Percentiles rank a stretch among this genome's conserved stretches.
Evolutionary conservation across 1,284 basidiomycete species (phyloP).

Genomic region (Ganoderma sp.): DNA sequence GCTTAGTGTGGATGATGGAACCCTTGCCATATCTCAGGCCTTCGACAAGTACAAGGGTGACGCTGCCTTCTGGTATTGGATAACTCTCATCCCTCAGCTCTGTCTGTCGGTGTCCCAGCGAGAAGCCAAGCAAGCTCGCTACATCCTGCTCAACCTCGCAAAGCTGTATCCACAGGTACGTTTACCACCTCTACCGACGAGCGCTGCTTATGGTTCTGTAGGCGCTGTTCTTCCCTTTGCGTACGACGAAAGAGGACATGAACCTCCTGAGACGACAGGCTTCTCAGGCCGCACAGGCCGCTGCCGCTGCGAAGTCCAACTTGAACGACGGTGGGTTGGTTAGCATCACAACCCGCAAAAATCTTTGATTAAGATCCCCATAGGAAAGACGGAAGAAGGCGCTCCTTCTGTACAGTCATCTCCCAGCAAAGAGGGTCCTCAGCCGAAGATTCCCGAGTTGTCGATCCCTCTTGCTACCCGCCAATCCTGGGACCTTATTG

Average conservation of each 20-base stretch:
- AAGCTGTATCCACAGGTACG: constrained; percentile 92
- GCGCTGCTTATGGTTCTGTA: constrained; percentile 42
- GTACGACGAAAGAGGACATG: constrained; percentile 93
- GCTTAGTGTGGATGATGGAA: constrained; percentile 90
- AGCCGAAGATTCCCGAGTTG: constrained; percentile 27
- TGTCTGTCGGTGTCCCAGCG: constrained; percentile 88
- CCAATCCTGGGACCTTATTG: constrained; percentile 90
- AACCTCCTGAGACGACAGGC: constrained; percentile 54
- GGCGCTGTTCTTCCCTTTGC: constrained; percentile 95
- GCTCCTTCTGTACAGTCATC: constrained; percentile 9
- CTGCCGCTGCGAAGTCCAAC: constrained; percentile 36
- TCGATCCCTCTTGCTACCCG: constrained; percentile 50
- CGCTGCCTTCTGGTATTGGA: constrained; percentile 99
- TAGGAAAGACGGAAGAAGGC: constrained; percentile 18
- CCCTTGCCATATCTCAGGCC: constrained; percentile 80
- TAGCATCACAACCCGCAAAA: background rate
- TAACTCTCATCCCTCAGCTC: constrained; percentile 96
- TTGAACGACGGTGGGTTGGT: constrained; percentile 6
- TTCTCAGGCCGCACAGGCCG: constrained; percentile 34
- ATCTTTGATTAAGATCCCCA: background rate
- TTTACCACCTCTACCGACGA: constrained; percentile 22
- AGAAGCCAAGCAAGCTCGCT: constrained; percentile 92
- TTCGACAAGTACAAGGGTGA: constrained; percentile 99
- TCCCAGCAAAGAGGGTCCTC: constrained; percentile 21
- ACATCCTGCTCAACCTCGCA: constrained; percentile 89